Base-by-base conservation (phyloP, 2,329 filamentous ascomycete species). In the Metarhizium rileyi region DNA sequence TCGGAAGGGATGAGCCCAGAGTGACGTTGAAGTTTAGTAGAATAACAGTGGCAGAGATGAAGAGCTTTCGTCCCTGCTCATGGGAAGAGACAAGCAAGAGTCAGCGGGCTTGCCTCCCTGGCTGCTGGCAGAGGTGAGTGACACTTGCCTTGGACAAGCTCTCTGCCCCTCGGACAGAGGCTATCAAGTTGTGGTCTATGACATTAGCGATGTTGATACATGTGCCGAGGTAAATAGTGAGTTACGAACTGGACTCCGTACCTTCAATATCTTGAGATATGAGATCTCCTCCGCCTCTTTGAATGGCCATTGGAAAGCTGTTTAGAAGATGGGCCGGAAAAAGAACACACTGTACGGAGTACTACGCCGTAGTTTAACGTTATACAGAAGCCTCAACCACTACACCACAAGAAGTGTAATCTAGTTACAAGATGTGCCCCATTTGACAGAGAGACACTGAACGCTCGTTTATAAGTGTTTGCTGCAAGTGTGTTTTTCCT, bases 21-120 rank as follows among this genome's bases (percentile, higher is more conserved):
- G 50, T 51, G 50, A 47, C 46, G 30, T 54, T 54, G 36, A 54
- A 50, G 35, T 50, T 50, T 16, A 52, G 45, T 1, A 50, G 26
- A 23, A 50, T 38, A 3, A 40, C 45, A 5, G 45, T 47, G 14
- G 23, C 33, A 5, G 45, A 41, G 33, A 40, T 41, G 33, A 47
- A 16, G 3, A 47, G 5, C 22, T 47, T 38, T 27, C 33, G 35
- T 35, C 30, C 16, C 45, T 47, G 20, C 8, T 23, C 8, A 9
- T 18, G 7, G 20, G 6, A 16, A 7, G 33, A 36, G 16, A 7
- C 10, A 36, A n/a, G 16, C 33, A 7, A 5, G 10, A 10, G 30
- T 16, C 30, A 20, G 35, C 35, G 9, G n/a, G 18, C 16, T 38
- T 7, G 35, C 8, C 16, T 33, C 30, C 12, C 14, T 1, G 6